These are phyloP conservation scores for Alternaria brassicae DNA, from an alignment of 2,329 filamentous ascomycete species.

Conservation along the genomic window DNA sequence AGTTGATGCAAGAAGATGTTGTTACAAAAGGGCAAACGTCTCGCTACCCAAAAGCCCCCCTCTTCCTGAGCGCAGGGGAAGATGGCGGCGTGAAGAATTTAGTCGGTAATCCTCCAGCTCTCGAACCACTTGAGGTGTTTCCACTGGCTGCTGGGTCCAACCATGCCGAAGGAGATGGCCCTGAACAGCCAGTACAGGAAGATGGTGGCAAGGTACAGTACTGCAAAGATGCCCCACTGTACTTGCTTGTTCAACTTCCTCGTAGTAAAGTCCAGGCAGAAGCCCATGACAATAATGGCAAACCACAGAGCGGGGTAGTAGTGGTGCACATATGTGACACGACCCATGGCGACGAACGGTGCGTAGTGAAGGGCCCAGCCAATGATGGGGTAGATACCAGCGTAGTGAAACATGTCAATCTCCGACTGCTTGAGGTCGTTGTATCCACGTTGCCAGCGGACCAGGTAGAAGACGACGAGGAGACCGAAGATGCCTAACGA, in stretches of 20 bases:
- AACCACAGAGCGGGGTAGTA: slow-evolving; percentile 99
- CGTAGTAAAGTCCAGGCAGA: slow-evolving; percentile 84
- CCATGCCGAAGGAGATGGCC: slow-evolving; percentile 96
- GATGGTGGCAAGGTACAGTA: slow-evolving; percentile 76
- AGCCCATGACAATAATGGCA: slow-evolving; percentile 87
- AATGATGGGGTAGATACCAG: slow-evolving; percentile 86
- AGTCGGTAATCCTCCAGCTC: slow-evolving; percentile 83
- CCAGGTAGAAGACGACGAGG: slow-evolving; percentile 80
- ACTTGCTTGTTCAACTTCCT: slow-evolving; percentile 69
- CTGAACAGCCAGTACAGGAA: slow-evolving; percentile 90
- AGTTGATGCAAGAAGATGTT: slow-evolving; percentile 8
- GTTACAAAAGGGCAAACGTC: slow-evolving; percentile 6
- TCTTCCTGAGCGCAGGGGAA: background rate
- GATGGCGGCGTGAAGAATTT: slow-evolving; percentile 2
- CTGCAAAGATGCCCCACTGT: slow-evolving; percentile 72
- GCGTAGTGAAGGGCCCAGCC: slow-evolving; percentile 98
- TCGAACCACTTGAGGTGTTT: slow-evolving; percentile 93
- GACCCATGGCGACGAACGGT: slow-evolving; percentile 95
- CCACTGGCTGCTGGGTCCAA: slow-evolving; percentile 82
- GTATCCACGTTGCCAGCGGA: slow-evolving; percentile 97
- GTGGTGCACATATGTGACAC: slow-evolving; percentile 98
- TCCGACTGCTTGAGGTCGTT: slow-evolving; percentile 79
- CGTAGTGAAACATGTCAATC: slow-evolving; percentile 93
- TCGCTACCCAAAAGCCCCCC: background rate
- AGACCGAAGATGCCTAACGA: slow-evolving; percentile 76